Evolutionary conservation across 768 basidiomycete species (phyloP).

Genomic region (Infundibulicybe gibba): DNA sequence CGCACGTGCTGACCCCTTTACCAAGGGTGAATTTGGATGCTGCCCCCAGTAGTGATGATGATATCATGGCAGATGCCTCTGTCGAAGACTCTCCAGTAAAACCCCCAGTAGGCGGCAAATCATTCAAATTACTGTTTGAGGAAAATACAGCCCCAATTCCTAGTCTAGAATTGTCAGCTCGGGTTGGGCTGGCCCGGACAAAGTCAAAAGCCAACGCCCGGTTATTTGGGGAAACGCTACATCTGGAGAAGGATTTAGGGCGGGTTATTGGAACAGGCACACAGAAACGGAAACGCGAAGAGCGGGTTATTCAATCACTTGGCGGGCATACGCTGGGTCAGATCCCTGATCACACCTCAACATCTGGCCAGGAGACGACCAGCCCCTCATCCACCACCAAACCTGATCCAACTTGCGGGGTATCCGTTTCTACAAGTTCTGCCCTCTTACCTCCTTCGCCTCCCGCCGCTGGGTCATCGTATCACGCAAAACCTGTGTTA

Average conservation of each 20-base stretch:
- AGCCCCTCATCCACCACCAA: neutral
- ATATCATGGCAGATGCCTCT: slow-evolving; percentile 42
- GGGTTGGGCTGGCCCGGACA: too few species aligned
- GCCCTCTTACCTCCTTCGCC: slow-evolving; percentile 67
- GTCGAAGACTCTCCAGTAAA: slow-evolving; percentile 75
- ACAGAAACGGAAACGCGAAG: too few species aligned
- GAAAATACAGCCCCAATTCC: slow-evolving; percentile 19
- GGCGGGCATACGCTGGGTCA: slow-evolving; percentile 11
- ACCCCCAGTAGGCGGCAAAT: slow-evolving; percentile 47
- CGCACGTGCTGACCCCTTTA: slow-evolving; percentile 36
- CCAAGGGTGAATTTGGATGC: slow-evolving; percentile 20
- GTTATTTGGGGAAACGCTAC: too few species aligned
- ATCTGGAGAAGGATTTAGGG: too few species aligned
- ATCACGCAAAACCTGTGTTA: slow-evolving; percentile 18
- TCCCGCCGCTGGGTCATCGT: slow-evolving; percentile 36
- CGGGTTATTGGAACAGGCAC: too few species aligned
- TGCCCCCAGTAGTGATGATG: slow-evolving; percentile 28
- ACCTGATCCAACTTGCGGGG: too few species aligned
- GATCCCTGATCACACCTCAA: neutral
- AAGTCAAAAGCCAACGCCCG: too few species aligned
- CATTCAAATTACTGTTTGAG: slow-evolving; percentile 69
- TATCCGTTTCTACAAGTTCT: slow-evolving; percentile 11
- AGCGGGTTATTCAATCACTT: too few species aligned
- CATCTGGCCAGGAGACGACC: too few species aligned
- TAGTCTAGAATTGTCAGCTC: too few species aligned